Conservation (phyloP, 202 grass and related monocot species). For the Panicum hallii region DNA sequence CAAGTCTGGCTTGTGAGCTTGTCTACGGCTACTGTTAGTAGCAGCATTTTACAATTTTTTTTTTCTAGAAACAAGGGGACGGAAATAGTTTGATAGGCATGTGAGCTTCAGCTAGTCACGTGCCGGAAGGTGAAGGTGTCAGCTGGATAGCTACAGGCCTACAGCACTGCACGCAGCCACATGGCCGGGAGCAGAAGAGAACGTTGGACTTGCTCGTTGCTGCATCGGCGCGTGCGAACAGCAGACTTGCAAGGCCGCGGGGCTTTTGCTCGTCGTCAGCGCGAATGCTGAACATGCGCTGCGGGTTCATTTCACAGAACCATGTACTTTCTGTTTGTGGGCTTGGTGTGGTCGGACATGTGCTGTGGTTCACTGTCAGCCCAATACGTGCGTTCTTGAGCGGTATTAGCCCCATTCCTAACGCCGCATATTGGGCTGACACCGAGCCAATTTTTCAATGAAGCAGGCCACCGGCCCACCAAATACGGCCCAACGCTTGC, state of each 20-base stretch:
- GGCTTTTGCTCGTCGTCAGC: too few relatives aligned
- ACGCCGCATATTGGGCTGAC: not conserved
- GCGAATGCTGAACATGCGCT: too few relatives aligned
- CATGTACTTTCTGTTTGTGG: too few relatives aligned
- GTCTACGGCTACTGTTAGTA: not conserved
- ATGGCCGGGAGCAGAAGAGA: not conserved
- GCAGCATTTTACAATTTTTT: not conserved
- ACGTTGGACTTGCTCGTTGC: not conserved
- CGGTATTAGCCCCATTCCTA: not conserved
- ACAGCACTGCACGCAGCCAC: not conserved
- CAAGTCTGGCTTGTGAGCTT: too few relatives aligned
- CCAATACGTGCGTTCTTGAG: not conserved
- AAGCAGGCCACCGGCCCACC: not conserved
- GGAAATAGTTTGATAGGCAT: not conserved
- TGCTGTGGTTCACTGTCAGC: too few relatives aligned
- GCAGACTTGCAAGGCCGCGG: too few relatives aligned
- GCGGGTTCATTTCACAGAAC: too few relatives aligned
- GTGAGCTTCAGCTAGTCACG: not conserved
- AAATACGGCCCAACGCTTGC: too few relatives aligned
- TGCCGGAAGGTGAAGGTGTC: not conserved
- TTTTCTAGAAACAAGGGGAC: not conserved
- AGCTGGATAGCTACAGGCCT: not conserved
- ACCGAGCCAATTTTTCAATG: not conserved
- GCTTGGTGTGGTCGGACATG: too few relatives aligned
- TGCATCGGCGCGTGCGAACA: too few relatives aligned